Evolutionary conservation across 805 yeast species (phyloP).

Genomic region (Cyberlindnera americana): DNA sequence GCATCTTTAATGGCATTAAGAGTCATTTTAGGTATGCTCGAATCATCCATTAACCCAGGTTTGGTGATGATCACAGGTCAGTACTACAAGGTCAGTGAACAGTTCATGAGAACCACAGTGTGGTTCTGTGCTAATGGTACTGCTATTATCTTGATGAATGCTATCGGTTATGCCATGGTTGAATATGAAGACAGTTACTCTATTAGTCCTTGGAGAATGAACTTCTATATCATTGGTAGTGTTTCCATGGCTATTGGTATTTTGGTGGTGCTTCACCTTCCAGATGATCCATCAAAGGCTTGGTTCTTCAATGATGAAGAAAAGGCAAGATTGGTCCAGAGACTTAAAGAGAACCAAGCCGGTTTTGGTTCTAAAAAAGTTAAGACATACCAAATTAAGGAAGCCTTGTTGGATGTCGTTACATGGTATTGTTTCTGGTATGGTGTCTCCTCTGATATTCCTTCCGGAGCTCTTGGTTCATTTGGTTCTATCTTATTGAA

Average conservation of each 20-base stretch:
- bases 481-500: slow-evolving; percentile 3
- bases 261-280: neutral
- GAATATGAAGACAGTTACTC: neutral
- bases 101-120: slow-evolving; percentile 25
- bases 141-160: neutral
- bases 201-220: slow-evolving; percentile 1
- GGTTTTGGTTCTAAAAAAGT: slow-evolving; percentile 1
- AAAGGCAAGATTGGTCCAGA: neutral
- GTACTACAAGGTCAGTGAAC: slow-evolving; percentile 28
- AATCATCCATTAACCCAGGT: slow-evolving; percentile 35
- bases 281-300: slow-evolving; percentile 5
- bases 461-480: slow-evolving; percentile 1
- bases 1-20: neutral
- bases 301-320: slow-evolving; percentile 1
- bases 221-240: neutral
- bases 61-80: slow-evolving; percentile 20
- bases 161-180: slow-evolving; percentile 1
- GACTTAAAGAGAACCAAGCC: neutral
- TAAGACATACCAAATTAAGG: slow-evolving; percentile 1
- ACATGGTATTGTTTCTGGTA: slow-evolving; percentile 1
- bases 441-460: slow-evolving; percentile 1
- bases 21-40: slow-evolving; percentile 39
- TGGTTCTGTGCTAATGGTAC: slow-evolving; percentile 3
- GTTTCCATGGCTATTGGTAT: slow-evolving; percentile 1
- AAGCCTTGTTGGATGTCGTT: neutral